phyloP scores from a whole-genome alignment of 768 basidiomycete species.

The Exidia glandulosa region DNA sequence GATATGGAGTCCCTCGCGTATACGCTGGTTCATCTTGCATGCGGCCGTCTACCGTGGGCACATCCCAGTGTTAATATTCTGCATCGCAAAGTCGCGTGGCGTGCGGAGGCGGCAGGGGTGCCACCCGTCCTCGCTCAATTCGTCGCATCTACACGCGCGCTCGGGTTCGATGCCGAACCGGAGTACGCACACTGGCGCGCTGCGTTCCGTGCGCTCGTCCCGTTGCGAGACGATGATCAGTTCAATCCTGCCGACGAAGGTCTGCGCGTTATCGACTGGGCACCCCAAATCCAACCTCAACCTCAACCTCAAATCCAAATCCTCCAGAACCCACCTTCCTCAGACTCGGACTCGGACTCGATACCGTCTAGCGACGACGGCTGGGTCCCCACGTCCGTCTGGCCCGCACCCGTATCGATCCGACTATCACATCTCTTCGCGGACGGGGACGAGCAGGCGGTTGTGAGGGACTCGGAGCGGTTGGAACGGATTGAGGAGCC shows the following conservation, averaged over 20 bases:
- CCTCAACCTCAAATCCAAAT: too few relatives aligned
- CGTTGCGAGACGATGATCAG: neutral
- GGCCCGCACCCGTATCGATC: neutral
- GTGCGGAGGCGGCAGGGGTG: slow-evolving; percentile 57
- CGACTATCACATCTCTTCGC: neutral
- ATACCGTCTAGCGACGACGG: neutral
- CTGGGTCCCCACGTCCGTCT: neutral
- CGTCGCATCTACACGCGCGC: slow-evolving; percentile 67
- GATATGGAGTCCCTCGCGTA: slow-evolving; percentile 74
- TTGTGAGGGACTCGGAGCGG: neutral
- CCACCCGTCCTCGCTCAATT: slow-evolving; percentile 75
- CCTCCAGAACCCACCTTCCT: neutral
- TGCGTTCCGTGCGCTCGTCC: slow-evolving; percentile 52
- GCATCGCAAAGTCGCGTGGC: slow-evolving; percentile 2
- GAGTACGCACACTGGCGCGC: slow-evolving; percentile 77
- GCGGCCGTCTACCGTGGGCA: slow-evolving; percentile 70
- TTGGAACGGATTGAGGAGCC: neutral
- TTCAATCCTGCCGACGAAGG: neutral
- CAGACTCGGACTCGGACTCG: neutral
- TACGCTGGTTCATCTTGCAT: slow-evolving; percentile 74
- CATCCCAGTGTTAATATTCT: slow-evolving; percentile 38
- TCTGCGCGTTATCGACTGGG: neutral
- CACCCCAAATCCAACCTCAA: too few relatives aligned
- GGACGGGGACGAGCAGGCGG: neutral
- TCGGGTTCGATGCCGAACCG: slow-evolving; percentile 81